These are phyloP conservation scores for Aspergillus cavernicola DNA, from an alignment of 495 filamentous ascomycete species.

Conservation along the genomic window DNA sequence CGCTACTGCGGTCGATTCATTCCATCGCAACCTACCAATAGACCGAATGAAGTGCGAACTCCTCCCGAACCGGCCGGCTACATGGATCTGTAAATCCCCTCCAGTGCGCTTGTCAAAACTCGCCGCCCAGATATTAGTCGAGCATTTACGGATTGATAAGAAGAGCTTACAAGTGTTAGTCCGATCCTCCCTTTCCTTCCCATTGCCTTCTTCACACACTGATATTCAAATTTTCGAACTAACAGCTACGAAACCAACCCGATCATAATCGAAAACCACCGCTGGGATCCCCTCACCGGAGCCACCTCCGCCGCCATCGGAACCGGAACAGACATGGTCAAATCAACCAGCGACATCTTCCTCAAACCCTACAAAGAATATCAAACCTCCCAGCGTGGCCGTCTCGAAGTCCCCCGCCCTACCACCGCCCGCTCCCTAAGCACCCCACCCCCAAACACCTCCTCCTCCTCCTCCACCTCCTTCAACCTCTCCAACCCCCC, in stretches of 20 bases:
- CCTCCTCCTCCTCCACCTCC: not conserved
- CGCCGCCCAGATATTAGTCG: conserved; percentile 61
- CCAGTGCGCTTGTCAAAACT: conserved; percentile 51
- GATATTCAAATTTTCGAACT: too few species aligned
- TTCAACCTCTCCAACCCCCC: not conserved
- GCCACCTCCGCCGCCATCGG: conserved; percentile 34
- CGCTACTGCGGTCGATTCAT: conserved; percentile 63
- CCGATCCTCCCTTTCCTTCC: not conserved
- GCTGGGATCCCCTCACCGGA: conserved; percentile 44
- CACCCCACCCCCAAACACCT: not conserved
- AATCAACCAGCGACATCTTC: conserved; percentile 29
- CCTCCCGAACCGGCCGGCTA: conserved; percentile 59
- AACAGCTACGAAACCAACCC: conserved; percentile 23
- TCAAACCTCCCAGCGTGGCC: conserved; percentile 8
- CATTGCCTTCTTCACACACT: too few species aligned
- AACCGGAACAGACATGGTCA: conserved; percentile 27
- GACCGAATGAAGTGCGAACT: conserved; percentile 66
- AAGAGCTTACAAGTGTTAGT: conserved; percentile 53
- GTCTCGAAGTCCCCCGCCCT: not conserved
- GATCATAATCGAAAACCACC: conserved; percentile 31
- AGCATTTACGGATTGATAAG: conserved; percentile 56
- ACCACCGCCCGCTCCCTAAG: not conserved
- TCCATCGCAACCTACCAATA: conserved; percentile 61
- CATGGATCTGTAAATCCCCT: conserved; percentile 56
- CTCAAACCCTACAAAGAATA: conserved; percentile 30